Percentiles rank a stretch among this genome's conserved stretches.
phyloP scores from a whole-genome alignment of 2,329 filamentous ascomycete species.

The Aspergillus pseudoterreus region DNA sequence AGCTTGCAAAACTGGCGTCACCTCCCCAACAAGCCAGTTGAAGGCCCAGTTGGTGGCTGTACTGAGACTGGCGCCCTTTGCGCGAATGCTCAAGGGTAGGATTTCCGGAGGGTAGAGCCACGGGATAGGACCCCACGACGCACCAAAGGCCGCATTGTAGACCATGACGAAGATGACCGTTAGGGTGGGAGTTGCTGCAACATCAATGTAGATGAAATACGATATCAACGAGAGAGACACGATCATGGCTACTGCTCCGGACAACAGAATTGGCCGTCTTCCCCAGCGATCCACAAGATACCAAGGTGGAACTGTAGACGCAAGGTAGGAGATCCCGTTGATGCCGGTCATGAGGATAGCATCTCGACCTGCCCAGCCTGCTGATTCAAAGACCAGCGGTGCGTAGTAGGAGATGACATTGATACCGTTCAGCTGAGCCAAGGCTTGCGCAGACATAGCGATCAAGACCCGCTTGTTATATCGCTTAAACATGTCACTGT shows the following conservation, averaged over 20 bases:
- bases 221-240: slow-evolving; percentile 84
- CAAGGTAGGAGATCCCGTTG: slow-evolving; percentile 85
- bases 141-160: slow-evolving; percentile 96
- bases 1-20: slow-evolving; percentile 91
- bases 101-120: slow-evolving; percentile 99
- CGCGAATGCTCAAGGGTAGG: slow-evolving; percentile 89
- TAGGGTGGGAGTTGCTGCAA: slow-evolving; percentile 69
- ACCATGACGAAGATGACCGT: slow-evolving; percentile 97
- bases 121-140: slow-evolving; percentile 95
- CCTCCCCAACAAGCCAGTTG: slow-evolving; percentile 94
- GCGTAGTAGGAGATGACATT: slow-evolving; percentile 99
- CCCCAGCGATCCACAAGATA: slow-evolving; percentile 94
- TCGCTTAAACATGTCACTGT: slow-evolving; percentile 88
- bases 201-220: slow-evolving; percentile 90
- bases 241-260: slow-evolving; percentile 84
- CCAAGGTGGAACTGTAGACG: slow-evolving; percentile 93
- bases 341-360: slow-evolving; percentile 97
- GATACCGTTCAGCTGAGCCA: slow-evolving; percentile 97
- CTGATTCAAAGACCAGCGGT: slow-evolving; percentile 91
- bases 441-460: slow-evolving; percentile 94
- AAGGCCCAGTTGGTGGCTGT: slow-evolving; percentile 98
- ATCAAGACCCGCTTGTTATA: slow-evolving; percentile 94
- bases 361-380: slow-evolving; percentile 87
- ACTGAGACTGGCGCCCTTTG: slow-evolving; percentile 93
- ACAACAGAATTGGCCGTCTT: slow-evolving; percentile 81